Evolutionary conservation across 139 green algal species (phyloP).

Genomic region (Chlamydomonas incerta): DNA sequence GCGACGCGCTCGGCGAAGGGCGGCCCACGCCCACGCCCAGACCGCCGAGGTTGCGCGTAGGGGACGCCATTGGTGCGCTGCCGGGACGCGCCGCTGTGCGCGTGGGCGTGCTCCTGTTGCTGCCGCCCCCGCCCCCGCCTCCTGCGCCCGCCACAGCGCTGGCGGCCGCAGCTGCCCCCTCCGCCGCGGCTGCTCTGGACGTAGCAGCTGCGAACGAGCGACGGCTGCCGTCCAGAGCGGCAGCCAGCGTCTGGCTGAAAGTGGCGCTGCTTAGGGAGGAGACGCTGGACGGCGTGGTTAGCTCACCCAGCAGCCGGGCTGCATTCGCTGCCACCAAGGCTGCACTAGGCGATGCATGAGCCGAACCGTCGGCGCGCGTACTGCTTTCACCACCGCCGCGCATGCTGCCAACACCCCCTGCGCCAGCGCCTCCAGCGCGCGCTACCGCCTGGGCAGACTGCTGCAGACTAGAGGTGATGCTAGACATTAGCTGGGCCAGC

Average conservation of each 20-base stretch:
- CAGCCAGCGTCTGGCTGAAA: neutral
- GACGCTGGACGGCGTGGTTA: neutral
- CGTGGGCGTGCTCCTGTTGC: neutral
- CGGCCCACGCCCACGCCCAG: no score
- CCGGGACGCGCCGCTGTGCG: neutral
- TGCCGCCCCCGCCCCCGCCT: no score
- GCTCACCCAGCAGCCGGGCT: neutral
- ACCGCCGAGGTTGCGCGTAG: no score
- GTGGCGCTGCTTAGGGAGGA: neutral
- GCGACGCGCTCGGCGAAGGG: no score
- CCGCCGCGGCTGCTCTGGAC: no score
- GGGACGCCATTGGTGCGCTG: no score
- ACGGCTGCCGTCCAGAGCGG: neutral
- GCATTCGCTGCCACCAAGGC: neutral
- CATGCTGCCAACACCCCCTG: neutral
- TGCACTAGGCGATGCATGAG: neutral
- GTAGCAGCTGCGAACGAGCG: neutral
- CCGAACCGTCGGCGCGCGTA: no score
- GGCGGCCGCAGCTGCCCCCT: no score
- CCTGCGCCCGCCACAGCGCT: no score
- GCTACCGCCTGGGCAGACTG: conserved; percentile 15
- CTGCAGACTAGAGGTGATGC: conserved; percentile 2
- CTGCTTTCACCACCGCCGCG: no score
- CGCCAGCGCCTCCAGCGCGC: neutral
- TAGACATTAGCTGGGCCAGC: conserved; percentile 25